phyloP scores from a whole-genome alignment of 2,329 filamentous ascomycete genomes.

The Ophiostoma triangulosporum region DNA sequence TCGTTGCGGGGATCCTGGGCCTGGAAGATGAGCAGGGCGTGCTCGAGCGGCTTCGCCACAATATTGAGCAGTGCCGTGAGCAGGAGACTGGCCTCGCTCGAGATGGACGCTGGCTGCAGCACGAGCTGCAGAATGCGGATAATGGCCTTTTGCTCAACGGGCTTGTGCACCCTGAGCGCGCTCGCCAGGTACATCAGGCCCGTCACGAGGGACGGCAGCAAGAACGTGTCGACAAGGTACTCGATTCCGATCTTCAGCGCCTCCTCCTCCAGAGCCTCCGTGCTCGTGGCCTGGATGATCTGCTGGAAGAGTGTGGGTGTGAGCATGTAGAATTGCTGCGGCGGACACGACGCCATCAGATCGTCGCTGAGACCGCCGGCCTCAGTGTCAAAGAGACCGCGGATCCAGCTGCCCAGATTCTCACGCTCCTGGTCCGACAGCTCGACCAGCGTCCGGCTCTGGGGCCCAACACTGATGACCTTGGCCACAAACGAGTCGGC shows the following conservation, averaged over 20 bases:
- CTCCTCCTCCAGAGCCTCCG: constrained; percentile 52
- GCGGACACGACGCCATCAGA: constrained; percentile 66
- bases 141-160: constrained; percentile 51
- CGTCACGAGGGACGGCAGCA: constrained; percentile 64
- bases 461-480: constrained; percentile 46
- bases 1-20: constrained; percentile 52
- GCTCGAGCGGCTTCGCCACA: constrained; percentile 54
- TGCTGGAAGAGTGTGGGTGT: constrained; percentile 66
- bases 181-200: constrained; percentile 59
- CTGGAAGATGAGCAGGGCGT: constrained; percentile 52
- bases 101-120: constrained; percentile 55
- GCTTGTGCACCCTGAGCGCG: constrained; percentile 52
- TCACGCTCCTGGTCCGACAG: constrained; percentile 50
- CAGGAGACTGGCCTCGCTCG: constrained; percentile 56
- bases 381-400: constrained; percentile 63
- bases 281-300: constrained; percentile 56
- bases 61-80: constrained; percentile 58
- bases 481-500: constrained; percentile 55
- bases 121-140: constrained; percentile 61
- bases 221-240: constrained; percentile 66
- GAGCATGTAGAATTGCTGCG: constrained; percentile 69
- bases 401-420: constrained; percentile 62
- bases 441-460: constrained; percentile 43
- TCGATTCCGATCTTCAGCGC: constrained; percentile 63
- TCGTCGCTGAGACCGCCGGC: constrained; percentile 64